Evolutionary conservation across 179 eudicot species (phyloP), one percentile per base, ranked within the genome.

Genomic region (Silene coronaria): DNA sequence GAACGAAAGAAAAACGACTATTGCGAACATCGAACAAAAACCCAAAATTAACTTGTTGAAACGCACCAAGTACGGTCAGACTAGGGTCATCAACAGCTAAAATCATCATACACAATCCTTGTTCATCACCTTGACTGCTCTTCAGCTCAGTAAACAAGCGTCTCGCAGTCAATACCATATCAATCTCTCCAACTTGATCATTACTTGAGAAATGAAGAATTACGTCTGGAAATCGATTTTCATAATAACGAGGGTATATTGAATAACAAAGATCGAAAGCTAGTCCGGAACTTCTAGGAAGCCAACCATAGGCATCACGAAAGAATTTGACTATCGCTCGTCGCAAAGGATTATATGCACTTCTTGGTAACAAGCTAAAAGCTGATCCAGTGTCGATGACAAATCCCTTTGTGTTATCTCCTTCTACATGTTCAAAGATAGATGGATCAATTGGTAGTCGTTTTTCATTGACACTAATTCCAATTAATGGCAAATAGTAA

Each of bases 41-140:
- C 9, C 38, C 38, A 34, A 60, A 73, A 23, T 59, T 60, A 3
- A 64, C 76, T 16, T 73, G 76, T 60, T 73, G 76, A 60, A 10
- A 73, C 24, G 76, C 66, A 36, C 76, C 76, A 7, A 59, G 24
- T 2, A 73, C 3, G 8, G 67, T 60, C 61, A 34, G 67, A 14
- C 34, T 32, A 32, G 66, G 57, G 17, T 73, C 68, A 60, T 24
- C 19, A 34, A 9, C 13, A 28, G 17, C 13, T 5, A 0, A 2
- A 4, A 73, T 4, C 68, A 22, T 21, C 76, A 38, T 12, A 42
- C 76, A 73, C 11, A 73, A 36, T 9, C 53, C 53, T 9, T 59
- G 6, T 21, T n/a, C 48, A 3, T 10, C 16, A 5, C 6, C 27
- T 9, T 26, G 32, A 1, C 2, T 6, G 19, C 6, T 22, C 19